Percentiles rank a stretch among this genome's conserved stretches.
phyloP scores from a whole-genome alignment of 805 yeast genomes.

The Blastobotrys terrestris region DNA sequence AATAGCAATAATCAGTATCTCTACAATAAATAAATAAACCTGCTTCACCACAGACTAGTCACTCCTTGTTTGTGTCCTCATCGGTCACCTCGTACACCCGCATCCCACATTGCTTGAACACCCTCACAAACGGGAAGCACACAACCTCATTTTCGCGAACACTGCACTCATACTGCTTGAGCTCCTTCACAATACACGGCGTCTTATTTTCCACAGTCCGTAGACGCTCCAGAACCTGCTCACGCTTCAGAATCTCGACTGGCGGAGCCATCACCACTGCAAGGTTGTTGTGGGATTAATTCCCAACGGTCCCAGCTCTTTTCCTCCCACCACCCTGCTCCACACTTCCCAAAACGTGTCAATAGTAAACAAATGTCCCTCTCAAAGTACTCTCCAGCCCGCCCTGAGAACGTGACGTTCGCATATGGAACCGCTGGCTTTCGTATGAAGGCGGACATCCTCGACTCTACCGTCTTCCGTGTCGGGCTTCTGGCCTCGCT shows the following conservation, averaged over 20 bases:
- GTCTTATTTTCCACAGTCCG: constrained; percentile 10
- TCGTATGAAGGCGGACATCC: constrained; percentile 59
- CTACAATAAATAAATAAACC: not conserved
- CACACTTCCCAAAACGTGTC: not conserved
- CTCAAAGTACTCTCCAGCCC: not conserved
- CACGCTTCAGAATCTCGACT: constrained; percentile 9
- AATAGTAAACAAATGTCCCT: not conserved
- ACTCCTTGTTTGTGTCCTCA: not conserved
- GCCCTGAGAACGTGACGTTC: constrained; percentile 37
- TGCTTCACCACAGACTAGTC: not conserved
- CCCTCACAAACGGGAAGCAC: constrained; percentile 25
- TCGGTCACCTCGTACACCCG: not conserved
- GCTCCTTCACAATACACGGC: constrained; percentile 20
- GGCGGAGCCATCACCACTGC: constrained; percentile 19
- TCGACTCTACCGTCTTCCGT: constrained; percentile 78
- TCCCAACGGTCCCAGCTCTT: not conserved
- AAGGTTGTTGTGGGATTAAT: not conserved
- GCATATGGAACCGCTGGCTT: constrained; percentile 98
- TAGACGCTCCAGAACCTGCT: constrained; percentile 3
- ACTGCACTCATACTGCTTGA: constrained; percentile 26
- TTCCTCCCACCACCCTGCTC: not conserved
- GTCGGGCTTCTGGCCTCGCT: constrained; percentile 79
- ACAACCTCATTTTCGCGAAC: constrained; percentile 20
- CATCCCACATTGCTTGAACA: constrained; percentile 18
- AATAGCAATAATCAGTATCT: too few species aligned